These are phyloP conservation scores for Guillardia theta DNA, from an alignment of 78 protist genomes.

Conservation along the genomic window DNA sequence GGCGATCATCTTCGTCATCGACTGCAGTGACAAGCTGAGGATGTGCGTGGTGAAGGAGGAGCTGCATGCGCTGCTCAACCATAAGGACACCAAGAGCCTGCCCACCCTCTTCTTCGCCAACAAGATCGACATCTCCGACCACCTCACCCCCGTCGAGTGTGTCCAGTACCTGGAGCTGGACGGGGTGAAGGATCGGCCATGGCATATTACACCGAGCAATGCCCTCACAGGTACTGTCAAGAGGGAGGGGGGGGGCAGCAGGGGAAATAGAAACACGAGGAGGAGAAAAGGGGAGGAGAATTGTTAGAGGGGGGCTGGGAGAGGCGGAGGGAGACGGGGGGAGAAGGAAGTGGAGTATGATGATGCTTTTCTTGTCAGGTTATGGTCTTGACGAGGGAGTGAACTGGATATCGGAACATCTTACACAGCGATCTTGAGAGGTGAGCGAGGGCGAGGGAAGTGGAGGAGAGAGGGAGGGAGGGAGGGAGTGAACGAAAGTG, in stretches of 20 bases:
- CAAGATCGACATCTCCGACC: conserved; percentile 73
- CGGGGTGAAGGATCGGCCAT: conserved; percentile 47
- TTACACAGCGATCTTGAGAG: too few species aligned
- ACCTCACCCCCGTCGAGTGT: conserved; percentile 32
- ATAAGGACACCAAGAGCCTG: neutral
- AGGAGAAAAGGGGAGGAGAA: too few species aligned
- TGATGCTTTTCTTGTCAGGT: neutral
- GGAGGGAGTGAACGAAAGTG: too few species aligned
- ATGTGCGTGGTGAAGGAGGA: conserved; percentile 83
- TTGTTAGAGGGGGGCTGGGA: neutral
- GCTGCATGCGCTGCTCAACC: conserved; percentile 52
- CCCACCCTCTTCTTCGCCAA: conserved; percentile 77
- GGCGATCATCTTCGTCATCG: conserved; percentile 84
- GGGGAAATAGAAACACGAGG: neutral
- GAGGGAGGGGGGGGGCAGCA: neutral
- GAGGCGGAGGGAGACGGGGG: neutral
- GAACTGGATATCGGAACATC: neutral
- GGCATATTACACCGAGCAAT: conserved; percentile 50
- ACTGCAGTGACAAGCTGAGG: conserved; percentile 71
- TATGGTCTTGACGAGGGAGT: neutral
- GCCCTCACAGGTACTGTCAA: conserved; percentile 58
- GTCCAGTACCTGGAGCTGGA: conserved; percentile 47
- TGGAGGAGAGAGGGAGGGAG: too few species aligned
- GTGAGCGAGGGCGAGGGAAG: too few species aligned
- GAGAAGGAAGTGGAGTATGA: neutral